A percentile compares a stretch with the other conserved stretches of the same genome.
phyloP scores from a whole-genome alignment of 495 filamentous ascomycete genomes.

The Glarea lozoyensis region DNA sequence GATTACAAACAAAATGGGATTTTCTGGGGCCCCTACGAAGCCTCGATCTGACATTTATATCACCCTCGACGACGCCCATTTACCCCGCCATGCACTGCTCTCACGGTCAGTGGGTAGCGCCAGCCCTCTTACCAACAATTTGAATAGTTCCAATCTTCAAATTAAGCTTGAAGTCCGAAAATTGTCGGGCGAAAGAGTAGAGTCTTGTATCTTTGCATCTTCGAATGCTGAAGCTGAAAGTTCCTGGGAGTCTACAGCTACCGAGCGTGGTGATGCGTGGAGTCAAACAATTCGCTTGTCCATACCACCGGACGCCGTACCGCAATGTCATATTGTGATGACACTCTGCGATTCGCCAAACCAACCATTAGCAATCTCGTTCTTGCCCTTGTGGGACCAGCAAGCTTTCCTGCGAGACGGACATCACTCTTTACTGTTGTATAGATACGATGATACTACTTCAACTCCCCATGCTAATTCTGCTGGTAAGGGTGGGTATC shows the following conservation, averaged over 20 bases:
- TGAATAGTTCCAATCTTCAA: slow-evolving; percentile 68
- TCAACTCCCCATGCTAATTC: slow-evolving; percentile 34
- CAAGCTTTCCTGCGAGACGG: slow-evolving; percentile 89
- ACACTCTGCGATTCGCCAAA: slow-evolving; percentile 75
- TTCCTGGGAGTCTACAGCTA: slow-evolving; percentile 79
- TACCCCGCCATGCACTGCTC: slow-evolving; percentile 70
- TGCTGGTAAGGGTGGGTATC: slow-evolving; percentile 63
- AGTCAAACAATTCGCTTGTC: slow-evolving; percentile 78
- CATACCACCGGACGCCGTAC: slow-evolving; percentile 72
- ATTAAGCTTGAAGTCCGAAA: slow-evolving; percentile 82
- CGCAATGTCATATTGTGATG: slow-evolving; percentile 80
- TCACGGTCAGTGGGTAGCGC: slow-evolving; percentile 73
- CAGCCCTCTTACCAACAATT: slow-evolving; percentile 50
- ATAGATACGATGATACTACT: slow-evolving; percentile 85
- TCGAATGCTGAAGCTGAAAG: slow-evolving; percentile 67
- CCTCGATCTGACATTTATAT: slow-evolving; percentile 91
- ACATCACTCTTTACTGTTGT: slow-evolving; percentile 68
- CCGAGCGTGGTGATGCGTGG: slow-evolving; percentile 72
- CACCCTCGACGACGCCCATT: slow-evolving; percentile 63
- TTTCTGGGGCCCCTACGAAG: slow-evolving; percentile 82
- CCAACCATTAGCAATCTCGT: slow-evolving; percentile 80
- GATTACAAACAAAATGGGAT: slow-evolving; percentile 83
- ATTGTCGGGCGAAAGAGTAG: slow-evolving; percentile 67
- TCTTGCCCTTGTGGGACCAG: slow-evolving; percentile 90
- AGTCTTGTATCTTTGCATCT: slow-evolving; percentile 77